phyloP scores from a whole-genome alignment of 192 early-diverging fungal species.

The Backusella psychrophila region DNA sequence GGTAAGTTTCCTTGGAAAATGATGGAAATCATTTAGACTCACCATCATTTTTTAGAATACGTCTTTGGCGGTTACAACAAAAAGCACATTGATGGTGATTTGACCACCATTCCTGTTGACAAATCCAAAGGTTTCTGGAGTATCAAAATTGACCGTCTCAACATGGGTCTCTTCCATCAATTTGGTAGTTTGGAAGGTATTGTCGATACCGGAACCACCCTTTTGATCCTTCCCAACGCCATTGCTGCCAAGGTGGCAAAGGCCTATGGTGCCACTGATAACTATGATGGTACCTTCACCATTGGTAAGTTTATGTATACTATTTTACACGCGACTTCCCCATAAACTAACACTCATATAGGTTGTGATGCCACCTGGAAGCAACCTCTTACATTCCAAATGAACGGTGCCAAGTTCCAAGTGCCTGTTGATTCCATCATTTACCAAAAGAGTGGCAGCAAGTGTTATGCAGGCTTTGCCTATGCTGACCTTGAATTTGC shows the following conservation, averaged over 20 bases:
- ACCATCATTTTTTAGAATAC: neutral
- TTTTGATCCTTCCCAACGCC: constrained; percentile 56
- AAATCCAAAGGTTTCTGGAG: constrained; percentile 12
- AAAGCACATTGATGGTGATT: neutral
- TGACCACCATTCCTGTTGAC: constrained; percentile 14
- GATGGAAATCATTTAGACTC: neutral
- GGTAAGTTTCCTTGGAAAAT: neutral
- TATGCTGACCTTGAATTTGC: constrained; percentile 33
- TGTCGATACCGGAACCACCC: constrained; percentile 65
- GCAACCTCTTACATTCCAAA: constrained; percentile 31
- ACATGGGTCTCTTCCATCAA: neutral
- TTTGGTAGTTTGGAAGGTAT: constrained; percentile 34
- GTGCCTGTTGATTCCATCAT: constrained; percentile 41
- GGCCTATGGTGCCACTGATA: constrained; percentile 37
- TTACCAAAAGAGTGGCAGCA: constrained; percentile 19
- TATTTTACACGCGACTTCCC: neutral
- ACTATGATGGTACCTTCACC: constrained; percentile 28
- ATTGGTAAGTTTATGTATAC: neutral
- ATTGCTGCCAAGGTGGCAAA: constrained; percentile 48
- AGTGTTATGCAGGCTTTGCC: constrained; percentile 29
- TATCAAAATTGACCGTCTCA: neutral
- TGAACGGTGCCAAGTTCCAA: constrained; percentile 34
- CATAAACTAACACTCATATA: neutral
- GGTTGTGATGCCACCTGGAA: constrained; percentile 24
- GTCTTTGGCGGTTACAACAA: constrained; percentile 17